These are phyloP conservation scores for Dictyostelium discoideum DNA, from an alignment of 78 protist species.

Conservation along the genomic window DNA sequence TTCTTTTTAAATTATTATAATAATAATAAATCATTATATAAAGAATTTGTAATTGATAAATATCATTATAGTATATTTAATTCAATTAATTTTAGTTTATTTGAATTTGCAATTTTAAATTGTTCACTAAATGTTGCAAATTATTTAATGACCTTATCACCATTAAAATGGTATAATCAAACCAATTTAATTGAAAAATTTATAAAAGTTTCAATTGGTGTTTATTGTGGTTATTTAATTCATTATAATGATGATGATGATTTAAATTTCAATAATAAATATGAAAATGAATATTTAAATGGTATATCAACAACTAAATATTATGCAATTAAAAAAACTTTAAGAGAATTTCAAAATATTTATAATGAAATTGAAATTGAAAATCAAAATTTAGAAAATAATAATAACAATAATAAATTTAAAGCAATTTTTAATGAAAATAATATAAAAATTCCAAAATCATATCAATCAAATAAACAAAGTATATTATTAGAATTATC, in stretches of 20 bases:
- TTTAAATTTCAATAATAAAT: background rate
- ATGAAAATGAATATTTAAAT: background rate
- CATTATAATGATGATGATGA: background rate
- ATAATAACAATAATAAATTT: background rate
- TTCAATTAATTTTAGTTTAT: background rate
- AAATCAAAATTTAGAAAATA: background rate
- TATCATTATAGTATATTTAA: background rate
- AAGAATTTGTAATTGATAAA: background rate
- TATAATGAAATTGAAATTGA: background rate
- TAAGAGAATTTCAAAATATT: background rate
- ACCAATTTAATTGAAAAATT: background rate
- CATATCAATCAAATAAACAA: background rate
- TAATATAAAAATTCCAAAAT: background rate
- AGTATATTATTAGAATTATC: background rate
- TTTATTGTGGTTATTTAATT: background rate
- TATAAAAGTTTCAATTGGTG: background rate
- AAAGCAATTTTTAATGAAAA: background rate
- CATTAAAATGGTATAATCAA: background rate
- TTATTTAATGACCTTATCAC: background rate
- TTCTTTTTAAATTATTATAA: background rate
- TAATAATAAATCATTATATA: background rate
- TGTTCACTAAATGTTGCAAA: background rate
- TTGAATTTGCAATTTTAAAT: background rate
- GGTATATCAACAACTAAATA: background rate
- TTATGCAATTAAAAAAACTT: background rate